A percentile compares a stretch with the other conserved stretches of the same genome.
Evolutionary conservation across 2,329 filamentous ascomycete species (phyloP).

Genomic region (Amphichorda felina): DNA sequence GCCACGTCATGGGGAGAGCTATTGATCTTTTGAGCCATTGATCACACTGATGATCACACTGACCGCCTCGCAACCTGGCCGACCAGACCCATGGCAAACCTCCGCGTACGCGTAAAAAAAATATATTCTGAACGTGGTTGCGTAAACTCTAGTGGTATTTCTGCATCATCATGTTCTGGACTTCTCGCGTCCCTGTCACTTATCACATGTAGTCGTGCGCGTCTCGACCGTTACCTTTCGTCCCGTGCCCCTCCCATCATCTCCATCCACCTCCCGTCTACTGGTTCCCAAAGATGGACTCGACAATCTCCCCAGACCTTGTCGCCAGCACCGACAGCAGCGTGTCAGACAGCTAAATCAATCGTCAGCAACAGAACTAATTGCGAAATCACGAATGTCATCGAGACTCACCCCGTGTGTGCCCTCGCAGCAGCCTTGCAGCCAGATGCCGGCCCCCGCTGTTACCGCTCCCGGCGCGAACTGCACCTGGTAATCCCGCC

Average conservation of each 20-base stretch:
- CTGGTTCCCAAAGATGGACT: slow-evolving; percentile 49
- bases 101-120: too few species aligned
- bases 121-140: too few species aligned
- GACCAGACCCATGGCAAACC: too few species aligned
- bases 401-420: slow-evolving; percentile 70
- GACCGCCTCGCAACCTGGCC: too few species aligned
- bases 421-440: slow-evolving; percentile 88
- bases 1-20: not conserved
- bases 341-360: slow-evolving; percentile 59
- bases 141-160: too few species aligned
- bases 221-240: too few species aligned
- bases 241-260: not conserved
- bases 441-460: slow-evolving; percentile 69
- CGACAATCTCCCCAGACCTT: slow-evolving; percentile 65
- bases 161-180: too few species aligned
- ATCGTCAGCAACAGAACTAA: slow-evolving; percentile 9
- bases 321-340: slow-evolving; percentile 68
- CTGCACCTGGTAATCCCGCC: slow-evolving; percentile 66
- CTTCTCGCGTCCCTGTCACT: too few species aligned
- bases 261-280: not conserved
- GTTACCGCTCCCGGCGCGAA: slow-evolving; percentile 59
- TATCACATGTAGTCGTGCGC: too few species aligned
- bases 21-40: not conserved
- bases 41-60: too few species aligned
- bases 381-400: slow-evolving; percentile 2